Conservation (phyloP, 2,329 filamentous ascomycete genomes). For the Fusarium palustre region DNA sequence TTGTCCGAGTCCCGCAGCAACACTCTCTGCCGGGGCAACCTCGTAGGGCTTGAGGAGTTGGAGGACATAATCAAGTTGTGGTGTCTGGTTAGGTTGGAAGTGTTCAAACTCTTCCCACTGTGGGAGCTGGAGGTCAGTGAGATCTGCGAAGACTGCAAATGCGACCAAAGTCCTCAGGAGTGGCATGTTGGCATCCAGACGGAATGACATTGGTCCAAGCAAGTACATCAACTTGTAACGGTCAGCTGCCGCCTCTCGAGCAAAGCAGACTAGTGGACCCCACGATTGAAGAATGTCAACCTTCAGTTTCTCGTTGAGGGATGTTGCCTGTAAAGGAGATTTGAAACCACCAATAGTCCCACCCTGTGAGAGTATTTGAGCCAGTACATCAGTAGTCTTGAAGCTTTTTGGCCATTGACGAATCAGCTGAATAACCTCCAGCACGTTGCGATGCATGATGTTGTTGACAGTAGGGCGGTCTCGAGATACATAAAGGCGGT, state of each 20-base stretch:
- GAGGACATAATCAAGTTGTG: constrained; percentile 34
- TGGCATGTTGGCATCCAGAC: constrained; percentile 33
- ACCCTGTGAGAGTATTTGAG: constrained; percentile 28
- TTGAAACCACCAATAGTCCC: constrained; percentile 37
- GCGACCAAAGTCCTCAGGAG: constrained; percentile 41
- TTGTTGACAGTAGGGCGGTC: constrained; percentile 38
- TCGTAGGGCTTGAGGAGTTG: constrained; percentile 40
- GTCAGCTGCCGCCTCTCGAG: constrained; percentile 10
- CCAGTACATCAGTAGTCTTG: constrained; percentile 33
- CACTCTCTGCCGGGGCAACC: constrained; percentile 13
- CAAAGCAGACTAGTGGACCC: constrained; percentile 35
- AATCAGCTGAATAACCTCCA: constrained; percentile 37
- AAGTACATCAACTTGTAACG: constrained; percentile 42
- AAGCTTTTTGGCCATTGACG: constrained; percentile 33
- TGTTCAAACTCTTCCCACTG: constrained; percentile 39
- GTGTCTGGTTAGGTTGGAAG: constrained; percentile 40
- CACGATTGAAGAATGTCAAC: constrained; percentile 35
- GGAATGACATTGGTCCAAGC: constrained; percentile 41
- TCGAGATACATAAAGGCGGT: constrained; percentile 31
- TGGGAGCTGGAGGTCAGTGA: constrained; percentile 30
- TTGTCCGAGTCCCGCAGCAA: constrained; percentile 20
- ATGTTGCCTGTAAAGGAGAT: constrained; percentile 23
- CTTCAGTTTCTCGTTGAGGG: constrained; percentile 39
- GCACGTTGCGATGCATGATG: constrained; percentile 40
- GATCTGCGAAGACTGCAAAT: constrained; percentile 38